Conservation (phyloP, 768 basidiomycete genomes). For the Mycena olivaceomarginata region DNA sequence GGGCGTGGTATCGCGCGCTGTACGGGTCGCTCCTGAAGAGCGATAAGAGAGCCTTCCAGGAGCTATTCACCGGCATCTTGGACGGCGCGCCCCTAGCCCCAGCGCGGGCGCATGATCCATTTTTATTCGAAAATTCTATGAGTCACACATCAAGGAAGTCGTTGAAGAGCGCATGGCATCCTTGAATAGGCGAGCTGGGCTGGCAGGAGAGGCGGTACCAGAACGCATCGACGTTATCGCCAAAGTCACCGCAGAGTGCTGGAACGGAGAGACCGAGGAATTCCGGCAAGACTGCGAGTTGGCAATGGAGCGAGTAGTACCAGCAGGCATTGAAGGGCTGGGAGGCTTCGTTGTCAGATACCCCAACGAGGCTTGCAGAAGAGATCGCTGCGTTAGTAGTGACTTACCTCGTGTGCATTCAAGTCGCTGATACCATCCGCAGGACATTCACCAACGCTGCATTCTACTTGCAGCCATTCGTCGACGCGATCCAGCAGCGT, state of each 20-base stretch:
- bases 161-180: neutral
- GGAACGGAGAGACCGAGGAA: neutral
- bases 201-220: neutral
- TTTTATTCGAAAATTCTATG: conserved; percentile 6
- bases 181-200: neutral
- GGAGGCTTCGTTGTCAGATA: conserved; percentile 10
- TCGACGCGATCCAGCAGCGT: neutral
- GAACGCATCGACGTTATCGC: neutral
- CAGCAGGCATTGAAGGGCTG: neutral
- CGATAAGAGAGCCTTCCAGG: conserved; percentile 5
- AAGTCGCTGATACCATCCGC: neutral
- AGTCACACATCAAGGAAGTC: neutral
- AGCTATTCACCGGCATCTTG: neutral
- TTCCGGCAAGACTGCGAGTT: neutral
- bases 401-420: neutral
- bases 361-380: conserved; percentile 4
- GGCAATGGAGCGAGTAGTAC: neutral
- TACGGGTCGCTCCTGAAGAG: neutral
- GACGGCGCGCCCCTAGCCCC: too few relatives aligned
- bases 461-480: conserved; percentile 17
- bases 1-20: neutral
- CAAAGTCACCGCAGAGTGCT: neutral
- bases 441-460: conserved; percentile 5
- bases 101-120: neutral
- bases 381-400: conserved; percentile 9